Evolutionary conservation across 1,284 basidiomycete genomes (phyloP), one percentile per base, ranked within the genome.

Genomic region (Coniferiporia weirii): DNA sequence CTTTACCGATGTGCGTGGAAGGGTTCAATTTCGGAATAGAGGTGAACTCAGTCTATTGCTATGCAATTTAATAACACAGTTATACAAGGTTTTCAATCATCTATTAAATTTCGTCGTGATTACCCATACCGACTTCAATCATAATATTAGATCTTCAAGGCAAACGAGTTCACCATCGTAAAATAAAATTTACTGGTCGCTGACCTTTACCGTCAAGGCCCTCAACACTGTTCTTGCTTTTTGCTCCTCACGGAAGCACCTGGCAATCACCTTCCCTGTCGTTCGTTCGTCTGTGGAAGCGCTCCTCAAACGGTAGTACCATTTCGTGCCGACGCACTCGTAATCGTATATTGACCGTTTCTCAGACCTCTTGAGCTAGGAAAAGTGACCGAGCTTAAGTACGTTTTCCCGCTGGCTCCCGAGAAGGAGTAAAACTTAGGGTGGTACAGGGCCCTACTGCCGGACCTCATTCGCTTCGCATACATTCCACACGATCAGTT

Each of bases 201-300:
- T 54, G 3, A 44, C 40, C 17, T 43, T 15, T 27, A 27, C 5
- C 5, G 27, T 27, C 5, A 27, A 94, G 88, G 91, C 93, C 15
- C 75, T 96, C 60, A 95, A 95, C 66, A 94, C 93, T 4, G 91
- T 96, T 1, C 83, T 95, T 55, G 92, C 91, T 0, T 96, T 96
- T 67, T 82, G 92, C 57, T 89, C 90, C 2, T 87, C 91, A 0
- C 80, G 91, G 65, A 92, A 92, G 66, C 85, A 92, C 64, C 74
- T 96, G 54, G 88, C 91, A 1, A 87, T 84, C 2, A 93, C 91
- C 0, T 95, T 93, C 68, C 78, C 86, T 4, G 81, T 85, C 6
- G 80, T 95, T 40, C 81, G 87, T 51, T 79, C 79, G 10, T 91
- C 91, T 27, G 91, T 93, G 0, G 91, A 95, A 72, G 77, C 79